A percentile compares a stretch with the other conserved stretches of the same genome.
Conservation (phyloP, 768 basidiomycete genomes). For the Steccherinum ochraceum region DNA sequence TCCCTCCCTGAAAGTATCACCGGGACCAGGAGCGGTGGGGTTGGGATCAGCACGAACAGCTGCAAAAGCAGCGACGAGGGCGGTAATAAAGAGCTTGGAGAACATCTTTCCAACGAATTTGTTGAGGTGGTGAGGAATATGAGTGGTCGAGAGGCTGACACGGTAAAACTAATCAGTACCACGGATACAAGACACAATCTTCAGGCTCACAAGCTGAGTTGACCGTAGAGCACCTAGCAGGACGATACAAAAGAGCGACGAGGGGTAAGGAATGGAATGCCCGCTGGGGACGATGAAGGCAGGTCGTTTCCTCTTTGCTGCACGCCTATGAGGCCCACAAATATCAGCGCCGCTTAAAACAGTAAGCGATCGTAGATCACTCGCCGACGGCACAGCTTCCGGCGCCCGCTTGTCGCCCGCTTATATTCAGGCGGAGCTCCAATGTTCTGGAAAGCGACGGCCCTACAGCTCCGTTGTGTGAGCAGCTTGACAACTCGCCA, state of each 20-base stretch:
- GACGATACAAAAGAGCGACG: constrained; percentile 6
- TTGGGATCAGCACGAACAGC: constrained; percentile 48
- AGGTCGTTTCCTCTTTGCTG: too few relatives aligned
- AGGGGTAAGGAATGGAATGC: constrained; percentile 4
- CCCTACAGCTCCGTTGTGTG: too few relatives aligned
- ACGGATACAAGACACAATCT: neutral
- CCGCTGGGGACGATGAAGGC: too few relatives aligned
- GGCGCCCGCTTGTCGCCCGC: too few relatives aligned
- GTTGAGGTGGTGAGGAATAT: neutral
- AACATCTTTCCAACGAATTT: constrained; percentile 14
- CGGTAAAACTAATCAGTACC: neutral
- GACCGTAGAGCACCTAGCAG: neutral
- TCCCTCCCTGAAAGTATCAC: constrained; percentile 52
- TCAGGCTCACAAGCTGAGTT: neutral
- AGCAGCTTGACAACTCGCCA: too few relatives aligned
- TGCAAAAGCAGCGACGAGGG: constrained; percentile 24
- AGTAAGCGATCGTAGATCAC: too few relatives aligned
- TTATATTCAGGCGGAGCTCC: too few relatives aligned
- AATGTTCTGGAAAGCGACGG: too few relatives aligned
- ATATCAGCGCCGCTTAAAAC: too few relatives aligned
- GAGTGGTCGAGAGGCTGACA: neutral
- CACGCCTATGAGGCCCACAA: too few relatives aligned
- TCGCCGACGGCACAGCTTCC: too few relatives aligned
- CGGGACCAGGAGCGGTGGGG: constrained; percentile 58
- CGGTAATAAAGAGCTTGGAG: constrained; percentile 14